Percentiles rank a stretch among this genome's conserved stretches.
Conservation (phyloP, 306 rosid species). For the Prunus persica region Prunus_persica_NCBIv2 NC_034009.1:3592501-3593000, state of each 20-base stretch:
- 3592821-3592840: conserved; percentile 98
- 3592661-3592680: background rate
- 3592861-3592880: background rate
- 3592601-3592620: too few species aligned
- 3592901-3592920: background rate
- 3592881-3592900: background rate
- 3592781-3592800: conserved; percentile 95
- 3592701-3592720: conserved; percentile 67
- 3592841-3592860: conserved; percentile 26
- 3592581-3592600: background rate
- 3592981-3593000: conserved; percentile 96
- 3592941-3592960: conserved; percentile 92
- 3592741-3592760: conserved; percentile 95
- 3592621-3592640: too few species aligned
- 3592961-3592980: conserved; percentile 96
- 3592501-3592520: conserved; percentile 95
- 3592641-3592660: too few species aligned
- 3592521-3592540: conserved; percentile 66
- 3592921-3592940: conserved; percentile 41
- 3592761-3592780: conserved; percentile 95
- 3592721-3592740: conserved; percentile 95
- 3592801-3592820: conserved; percentile 70
- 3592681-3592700: background rate
- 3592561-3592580: background rate
- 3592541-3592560: background rate